phyloP scores from a whole-genome alignment of 2,329 filamentous ascomycete species.

The Ramularia endophylla region DNA sequence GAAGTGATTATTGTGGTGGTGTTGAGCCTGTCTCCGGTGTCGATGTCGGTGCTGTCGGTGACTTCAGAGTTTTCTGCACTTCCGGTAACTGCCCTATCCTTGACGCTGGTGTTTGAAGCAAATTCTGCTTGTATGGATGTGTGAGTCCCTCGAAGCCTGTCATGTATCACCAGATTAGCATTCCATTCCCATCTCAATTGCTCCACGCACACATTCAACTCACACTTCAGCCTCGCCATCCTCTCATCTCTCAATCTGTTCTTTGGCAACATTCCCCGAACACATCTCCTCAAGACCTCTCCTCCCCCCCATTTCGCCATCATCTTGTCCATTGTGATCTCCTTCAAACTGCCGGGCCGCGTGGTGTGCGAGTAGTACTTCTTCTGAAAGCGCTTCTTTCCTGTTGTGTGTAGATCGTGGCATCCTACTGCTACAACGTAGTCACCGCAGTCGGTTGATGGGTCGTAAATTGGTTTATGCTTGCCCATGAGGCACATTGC shows the following conservation, averaged over 20 bases:
- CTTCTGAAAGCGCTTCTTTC: constrained; percentile 90
- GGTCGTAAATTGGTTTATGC: constrained; percentile 97
- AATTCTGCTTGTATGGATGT: constrained; percentile 87
- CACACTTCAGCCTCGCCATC: constrained; percentile 76
- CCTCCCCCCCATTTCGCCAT: constrained; percentile 91
- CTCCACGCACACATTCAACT: constrained; percentile 23
- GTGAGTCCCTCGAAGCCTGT: constrained; percentile 81
- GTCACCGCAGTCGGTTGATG: constrained; percentile 97
- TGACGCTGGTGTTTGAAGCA: constrained; percentile 57
- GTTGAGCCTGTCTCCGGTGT: constrained; percentile 1
- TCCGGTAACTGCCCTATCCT: constrained; percentile 30
- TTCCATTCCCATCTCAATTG: background rate
- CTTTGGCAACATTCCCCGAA: constrained; percentile 97
- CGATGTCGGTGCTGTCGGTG: constrained; percentile 1
- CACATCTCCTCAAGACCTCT: constrained; percentile 85
- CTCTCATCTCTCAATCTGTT: constrained; percentile 85
- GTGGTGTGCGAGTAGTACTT: constrained; percentile 94
- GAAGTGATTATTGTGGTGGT: too few relatives aligned
- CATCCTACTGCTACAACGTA: constrained; percentile 89
- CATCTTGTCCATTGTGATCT: constrained; percentile 90
- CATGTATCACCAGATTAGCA: background rate
- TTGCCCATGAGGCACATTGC: constrained; percentile 92
- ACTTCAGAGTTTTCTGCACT: constrained; percentile 33
- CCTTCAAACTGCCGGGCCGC: constrained; percentile 75
- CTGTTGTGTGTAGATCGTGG: constrained; percentile 77